Evolutionary conservation across 108 stramenopile genomes (phyloP), one percentile per base, ranked within the genome.

Genomic region (Ochromonas danica): DNA sequence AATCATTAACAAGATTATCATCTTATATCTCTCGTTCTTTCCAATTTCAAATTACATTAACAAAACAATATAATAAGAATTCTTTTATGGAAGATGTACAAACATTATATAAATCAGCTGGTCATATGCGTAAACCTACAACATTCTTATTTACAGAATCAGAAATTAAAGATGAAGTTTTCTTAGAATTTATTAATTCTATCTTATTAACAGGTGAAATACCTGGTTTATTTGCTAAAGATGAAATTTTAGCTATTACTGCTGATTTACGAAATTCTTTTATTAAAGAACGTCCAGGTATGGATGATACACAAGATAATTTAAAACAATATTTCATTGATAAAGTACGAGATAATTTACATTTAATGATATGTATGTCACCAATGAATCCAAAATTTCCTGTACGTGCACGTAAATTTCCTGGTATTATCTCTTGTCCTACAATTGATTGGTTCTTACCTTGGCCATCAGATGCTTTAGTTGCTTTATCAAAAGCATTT

Each of bases 401-500:
- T 25, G 81, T 88, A 43, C 83, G 94, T 33, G 94, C 94, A 17
- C 89, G 92, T 40, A 93, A 93, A 77, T 94, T 94, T 81, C 94
- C 94, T 6, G 90, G 94, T 25, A 82, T 94, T 61, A 87, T 94
- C 36, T 90, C 89, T 30, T 85, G 88, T 38, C 91, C 92, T 40
- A 94, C 94, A 2, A 92, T 94, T 70, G 93, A 94, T 45, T 94
- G 94, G 94, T 94, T 94, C 84, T 86, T 94, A 81, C 79, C 89
- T 0, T 94, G 94, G 94, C 94, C 94, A 1, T 91, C 93, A 79
- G 94, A 93, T 80, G 94, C 94, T 10, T 85, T 94, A 1, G 91
- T 92, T 0, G 89, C 89, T 70, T 92, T 94, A 57, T 85, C 89
- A 31, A 84, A 82, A 61, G 92, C 93, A 38, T 87, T 93, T 70